A percentile compares a stretch with the other conserved stretches of the same genome.
phyloP scores from a whole-genome alignment of 1,284 basidiomycete genomes.

The Marasmius oreades region DNA sequence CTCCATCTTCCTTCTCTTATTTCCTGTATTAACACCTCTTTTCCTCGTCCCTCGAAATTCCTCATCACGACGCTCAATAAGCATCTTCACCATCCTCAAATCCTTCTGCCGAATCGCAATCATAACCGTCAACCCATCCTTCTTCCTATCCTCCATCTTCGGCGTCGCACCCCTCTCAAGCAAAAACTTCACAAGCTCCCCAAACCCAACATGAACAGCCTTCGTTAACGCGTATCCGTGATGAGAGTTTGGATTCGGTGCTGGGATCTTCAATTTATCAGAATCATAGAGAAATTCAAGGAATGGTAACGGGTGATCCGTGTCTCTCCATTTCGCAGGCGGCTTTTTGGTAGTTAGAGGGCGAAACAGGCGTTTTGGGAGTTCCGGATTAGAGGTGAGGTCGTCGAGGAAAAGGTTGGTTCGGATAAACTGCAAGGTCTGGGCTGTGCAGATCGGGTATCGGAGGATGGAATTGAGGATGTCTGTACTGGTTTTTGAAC shows the following conservation, averaged over 20 bases:
- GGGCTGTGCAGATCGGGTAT: slow-evolving; percentile 60
- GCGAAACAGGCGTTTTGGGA: slow-evolving; percentile 65
- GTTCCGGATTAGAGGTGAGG: slow-evolving; percentile 25
- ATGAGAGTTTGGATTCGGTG: slow-evolving; percentile 55
- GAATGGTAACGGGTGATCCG: slow-evolving; percentile 58
- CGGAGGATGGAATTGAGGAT: slow-evolving; percentile 34
- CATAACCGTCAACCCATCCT: slow-evolving; percentile 60
- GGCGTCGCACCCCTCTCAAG: slow-evolving; percentile 74
- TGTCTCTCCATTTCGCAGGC: slow-evolving; percentile 31
- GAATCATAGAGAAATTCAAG: slow-evolving; percentile 48
- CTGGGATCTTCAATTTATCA: slow-evolving; percentile 32
- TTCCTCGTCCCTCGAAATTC: slow-evolving; percentile 13
- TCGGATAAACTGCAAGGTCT: slow-evolving; percentile 49
- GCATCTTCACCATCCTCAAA: slow-evolving; percentile 62
- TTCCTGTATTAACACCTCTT: slow-evolving; percentile 15
- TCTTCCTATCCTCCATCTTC: slow-evolving; percentile 26
- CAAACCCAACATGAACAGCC: slow-evolving; percentile 64
- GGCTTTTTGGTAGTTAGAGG: slow-evolving; percentile 32
- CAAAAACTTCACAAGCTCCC: slow-evolving; percentile 65
- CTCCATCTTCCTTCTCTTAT: slow-evolving; percentile 51
- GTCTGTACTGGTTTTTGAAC: slow-evolving; percentile 17
- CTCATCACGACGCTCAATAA: slow-evolving; percentile 55
- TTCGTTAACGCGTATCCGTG: slow-evolving; percentile 76
- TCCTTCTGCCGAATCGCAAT: slow-evolving; percentile 74
- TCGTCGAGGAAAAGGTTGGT: neutral